These are phyloP conservation scores for Amoebophrya sp. DNA, from an alignment of 169 alveolate species.

Conservation along the genomic window DNA sequence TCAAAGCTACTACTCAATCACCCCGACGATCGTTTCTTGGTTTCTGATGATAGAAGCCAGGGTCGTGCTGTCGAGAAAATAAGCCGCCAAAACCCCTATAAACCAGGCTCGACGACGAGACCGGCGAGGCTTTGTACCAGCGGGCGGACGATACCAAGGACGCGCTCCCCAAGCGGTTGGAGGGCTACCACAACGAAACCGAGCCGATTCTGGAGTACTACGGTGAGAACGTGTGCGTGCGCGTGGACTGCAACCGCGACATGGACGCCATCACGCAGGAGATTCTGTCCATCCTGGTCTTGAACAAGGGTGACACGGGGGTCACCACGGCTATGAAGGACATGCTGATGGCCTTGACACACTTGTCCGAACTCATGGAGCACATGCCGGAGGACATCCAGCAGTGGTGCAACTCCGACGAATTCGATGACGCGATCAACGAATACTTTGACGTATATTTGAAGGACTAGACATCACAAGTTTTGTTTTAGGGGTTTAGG, in stretches of 20 bases:
- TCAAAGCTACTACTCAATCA: too few species aligned
- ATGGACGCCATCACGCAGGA: neutral
- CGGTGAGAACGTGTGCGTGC: slow-evolving; percentile 13
- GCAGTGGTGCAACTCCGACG: neutral
- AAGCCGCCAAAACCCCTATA: too few species aligned
- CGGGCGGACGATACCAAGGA: slow-evolving; percentile 50
- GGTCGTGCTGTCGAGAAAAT: too few species aligned
- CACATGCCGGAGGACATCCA: slow-evolving; percentile 12
- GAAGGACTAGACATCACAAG: too few species aligned
- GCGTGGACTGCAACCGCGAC: neutral
- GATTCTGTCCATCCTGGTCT: neutral
- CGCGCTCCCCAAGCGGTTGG: slow-evolving; percentile 46
- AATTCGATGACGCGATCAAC: neutral
- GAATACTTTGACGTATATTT: neutral
- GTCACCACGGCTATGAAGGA: neutral
- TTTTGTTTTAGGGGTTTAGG: too few species aligned
- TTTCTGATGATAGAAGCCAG: too few species aligned
- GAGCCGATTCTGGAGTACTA: slow-evolving; percentile 45
- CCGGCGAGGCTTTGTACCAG: slow-evolving; percentile 48
- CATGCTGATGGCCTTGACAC: neutral
- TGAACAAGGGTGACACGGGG: neutral
- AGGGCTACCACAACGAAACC: slow-evolving; percentile 47
- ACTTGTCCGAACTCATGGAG: neutral
- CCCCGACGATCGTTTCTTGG: too few species aligned
- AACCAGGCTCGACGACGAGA: slow-evolving; percentile 36